Evolutionary conservation across 2,329 filamentous ascomycete genomes (phyloP).

Genomic region (Sclerotinia glacialis): DNA sequence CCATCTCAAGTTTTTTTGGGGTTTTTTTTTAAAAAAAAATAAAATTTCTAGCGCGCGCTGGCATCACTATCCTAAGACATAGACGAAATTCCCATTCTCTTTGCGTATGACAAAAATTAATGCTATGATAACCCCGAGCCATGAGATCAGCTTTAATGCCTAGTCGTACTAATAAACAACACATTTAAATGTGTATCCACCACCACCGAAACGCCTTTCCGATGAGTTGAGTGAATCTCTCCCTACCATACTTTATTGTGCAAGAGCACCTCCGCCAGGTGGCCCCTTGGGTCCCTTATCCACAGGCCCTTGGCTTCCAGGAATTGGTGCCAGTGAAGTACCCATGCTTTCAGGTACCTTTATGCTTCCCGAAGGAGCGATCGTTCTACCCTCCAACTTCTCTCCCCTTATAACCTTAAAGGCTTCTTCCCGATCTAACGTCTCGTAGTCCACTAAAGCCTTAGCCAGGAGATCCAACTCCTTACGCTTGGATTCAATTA

Average conservation of each 20-base stretch:
- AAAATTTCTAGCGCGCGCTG: conserved; percentile 21
- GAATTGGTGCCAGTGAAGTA: conserved; percentile 32
- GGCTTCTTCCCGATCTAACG: conserved; percentile 83
- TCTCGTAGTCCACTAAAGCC: conserved; percentile 92
- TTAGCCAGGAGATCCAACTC: conserved; percentile 86
- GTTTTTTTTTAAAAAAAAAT: neutral
- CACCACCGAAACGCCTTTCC: conserved; percentile 24
- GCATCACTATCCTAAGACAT: conserved; percentile 21
- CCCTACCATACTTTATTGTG: conserved; percentile 21
- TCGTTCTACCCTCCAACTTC: conserved; percentile 68
- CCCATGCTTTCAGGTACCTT: conserved; percentile 56
- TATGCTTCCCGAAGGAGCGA: conserved; percentile 58
- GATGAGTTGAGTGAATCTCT: conserved; percentile 26
- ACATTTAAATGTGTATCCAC: conserved; percentile 15
- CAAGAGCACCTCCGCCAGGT: conserved; percentile 33
- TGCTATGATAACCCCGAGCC: conserved; percentile 8
- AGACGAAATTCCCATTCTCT: neutral
- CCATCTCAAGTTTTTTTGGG: neutral
- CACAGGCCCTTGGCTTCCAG: conserved; percentile 28
- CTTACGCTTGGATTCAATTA: conserved; percentile 72
- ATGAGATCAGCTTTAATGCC: conserved; percentile 1
- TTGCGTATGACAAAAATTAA: conserved; percentile 16
- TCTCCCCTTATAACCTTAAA: conserved; percentile 86
- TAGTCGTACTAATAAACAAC: conserved; percentile 11
- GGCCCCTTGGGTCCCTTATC: conserved; percentile 30